Percentiles rank a stretch among this genome's conserved stretches.
Conservation (phyloP, 176 grass and related monocot genomes). For the Neostapfia colusana region DNA sequence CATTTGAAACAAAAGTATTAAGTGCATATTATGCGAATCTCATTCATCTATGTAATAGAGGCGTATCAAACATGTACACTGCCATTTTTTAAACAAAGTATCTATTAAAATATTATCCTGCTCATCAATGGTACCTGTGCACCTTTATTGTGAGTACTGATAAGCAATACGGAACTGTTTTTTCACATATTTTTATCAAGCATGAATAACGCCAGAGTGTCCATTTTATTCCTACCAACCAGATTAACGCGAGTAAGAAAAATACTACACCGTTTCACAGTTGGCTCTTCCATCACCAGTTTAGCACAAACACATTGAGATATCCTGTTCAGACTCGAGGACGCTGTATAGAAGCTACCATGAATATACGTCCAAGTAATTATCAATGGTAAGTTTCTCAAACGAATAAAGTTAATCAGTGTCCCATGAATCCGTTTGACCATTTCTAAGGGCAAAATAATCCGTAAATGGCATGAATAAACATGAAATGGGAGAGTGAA, state of each 20-base stretch:
- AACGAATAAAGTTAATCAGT: not conserved
- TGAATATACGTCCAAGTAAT: not conserved
- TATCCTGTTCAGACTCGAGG: not conserved
- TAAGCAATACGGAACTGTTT: not conserved
- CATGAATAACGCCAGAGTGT: not conserved
- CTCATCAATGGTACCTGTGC: not conserved
- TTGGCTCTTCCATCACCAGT: not conserved
- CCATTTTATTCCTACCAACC: not conserved
- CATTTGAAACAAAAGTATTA: not conserved
- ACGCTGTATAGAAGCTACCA: not conserved
- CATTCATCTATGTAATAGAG: not conserved
- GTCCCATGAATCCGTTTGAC: not conserved
- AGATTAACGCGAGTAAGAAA: not conserved
- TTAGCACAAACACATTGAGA: not conserved
- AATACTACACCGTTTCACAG: not conserved
- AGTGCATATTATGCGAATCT: not conserved
- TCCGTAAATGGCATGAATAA: not conserved
- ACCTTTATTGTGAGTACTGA: not conserved
- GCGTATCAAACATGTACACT: not conserved
- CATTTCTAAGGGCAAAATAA: not conserved
- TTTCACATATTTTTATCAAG: not conserved
- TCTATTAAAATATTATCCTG: constrained; percentile 1
- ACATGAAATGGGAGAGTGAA: not conserved
- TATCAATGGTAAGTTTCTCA: not conserved
- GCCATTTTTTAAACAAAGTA: no score